Evolutionary conservation across 1,284 basidiomycete species (phyloP).

Genomic region (Agroathelia rolfsii): DNA sequence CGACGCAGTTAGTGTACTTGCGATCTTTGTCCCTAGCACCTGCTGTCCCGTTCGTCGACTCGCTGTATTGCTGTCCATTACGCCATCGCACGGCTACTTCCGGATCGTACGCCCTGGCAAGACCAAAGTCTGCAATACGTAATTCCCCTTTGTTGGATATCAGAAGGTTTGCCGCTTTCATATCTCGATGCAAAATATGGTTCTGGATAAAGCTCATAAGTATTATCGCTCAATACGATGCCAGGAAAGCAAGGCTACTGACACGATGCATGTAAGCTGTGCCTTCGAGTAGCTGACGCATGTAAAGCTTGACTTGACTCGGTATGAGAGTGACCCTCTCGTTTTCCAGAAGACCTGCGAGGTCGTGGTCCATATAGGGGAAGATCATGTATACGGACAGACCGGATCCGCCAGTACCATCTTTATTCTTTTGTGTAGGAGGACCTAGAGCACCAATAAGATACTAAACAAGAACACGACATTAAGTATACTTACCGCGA

Average conservation of each 20-base stretch:
- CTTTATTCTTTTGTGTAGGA: constrained; percentile 47
- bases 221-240: too few relatives aligned
- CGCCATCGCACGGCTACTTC: too few relatives aligned
- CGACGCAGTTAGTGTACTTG: constrained; percentile 95
- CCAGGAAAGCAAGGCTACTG: constrained; percentile 17
- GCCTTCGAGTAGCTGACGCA: constrained; percentile 91
- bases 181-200: constrained; percentile 92
- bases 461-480: constrained; percentile 1
- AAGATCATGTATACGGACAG: constrained; percentile 97
- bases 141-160: constrained; percentile 81
- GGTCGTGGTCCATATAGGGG: constrained; percentile 98
- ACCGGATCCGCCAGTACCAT: constrained; percentile 41
- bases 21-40: constrained; percentile 43
- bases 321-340: constrained; percentile 72
- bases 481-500: constrained; percentile 37
- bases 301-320: constrained; percentile 90
- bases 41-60: constrained; percentile 28
- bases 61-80: too few relatives aligned
- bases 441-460: constrained; percentile 4
- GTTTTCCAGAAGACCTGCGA: constrained; percentile 90
- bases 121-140: constrained; percentile 93
- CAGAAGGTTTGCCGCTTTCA: constrained; percentile 97
- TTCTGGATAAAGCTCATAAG: constrained; percentile 46
- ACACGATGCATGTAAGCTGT: constrained; percentile 93
- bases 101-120: constrained; percentile 72